Evolutionary conservation across 179 eudicot genomes (phyloP).

Genomic region (Monotropa hypopitys): DNA sequence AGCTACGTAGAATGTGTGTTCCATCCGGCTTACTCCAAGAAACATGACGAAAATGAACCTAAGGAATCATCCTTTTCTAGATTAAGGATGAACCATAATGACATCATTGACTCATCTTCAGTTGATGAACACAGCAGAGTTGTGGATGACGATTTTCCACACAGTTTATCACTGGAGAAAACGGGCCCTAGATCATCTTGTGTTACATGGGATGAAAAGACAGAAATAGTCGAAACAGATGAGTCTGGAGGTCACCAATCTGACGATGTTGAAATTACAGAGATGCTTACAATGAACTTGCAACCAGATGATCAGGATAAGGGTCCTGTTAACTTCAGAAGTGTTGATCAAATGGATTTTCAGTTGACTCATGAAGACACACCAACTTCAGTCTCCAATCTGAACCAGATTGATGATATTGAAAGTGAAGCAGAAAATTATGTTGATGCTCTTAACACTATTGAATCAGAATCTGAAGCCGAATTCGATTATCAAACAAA

Average conservation of each 20-base stretch:
- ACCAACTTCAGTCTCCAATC: constrained; percentile 13
- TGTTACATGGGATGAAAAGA: constrained; percentile 71
- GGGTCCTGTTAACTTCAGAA: constrained; percentile 14
- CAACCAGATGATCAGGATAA: constrained; percentile 18
- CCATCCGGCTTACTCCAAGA: constrained; percentile 31
- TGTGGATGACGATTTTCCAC: constrained; percentile 17
- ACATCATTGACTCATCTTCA: constrained; percentile 24
- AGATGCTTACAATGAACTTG: constrained; percentile 13
- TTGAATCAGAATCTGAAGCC: constrained; percentile 82
- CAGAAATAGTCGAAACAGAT: constrained; percentile 24
- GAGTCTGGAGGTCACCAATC: constrained; percentile 20
- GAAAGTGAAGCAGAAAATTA: constrained; percentile 80
- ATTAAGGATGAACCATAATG: constrained; percentile 17
- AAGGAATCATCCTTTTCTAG: constrained; percentile 24
- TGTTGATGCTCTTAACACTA: constrained; percentile 81
- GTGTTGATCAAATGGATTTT: constrained; percentile 17
- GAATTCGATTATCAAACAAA: constrained; percentile 50
- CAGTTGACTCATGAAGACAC: constrained; percentile 21
- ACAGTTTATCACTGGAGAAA: constrained; percentile 22
- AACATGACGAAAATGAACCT: constrained; percentile 31
- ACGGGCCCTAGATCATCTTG: constrained; percentile 29
- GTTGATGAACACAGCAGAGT: constrained; percentile 24
- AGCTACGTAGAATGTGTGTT: constrained; percentile 47
- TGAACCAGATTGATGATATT: constrained; percentile 42
- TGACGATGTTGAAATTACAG: constrained; percentile 23